Conservation (phyloP, 2,329 filamentous ascomycete genomes). For the Clarireedia monteithiana region DNA sequence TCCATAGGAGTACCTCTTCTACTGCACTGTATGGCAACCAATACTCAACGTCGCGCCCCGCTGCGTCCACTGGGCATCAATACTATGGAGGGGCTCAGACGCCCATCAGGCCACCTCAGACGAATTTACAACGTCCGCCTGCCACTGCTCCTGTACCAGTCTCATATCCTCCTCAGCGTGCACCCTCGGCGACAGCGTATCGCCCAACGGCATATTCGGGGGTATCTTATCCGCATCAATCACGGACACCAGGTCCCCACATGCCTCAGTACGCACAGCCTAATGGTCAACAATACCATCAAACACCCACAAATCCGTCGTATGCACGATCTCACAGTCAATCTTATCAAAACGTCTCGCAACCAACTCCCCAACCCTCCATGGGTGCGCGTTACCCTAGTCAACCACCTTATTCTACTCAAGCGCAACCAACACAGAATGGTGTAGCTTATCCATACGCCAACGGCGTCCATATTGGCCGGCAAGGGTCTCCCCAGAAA, state of each 20-base stretch:
- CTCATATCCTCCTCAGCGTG: conserved; percentile 16
- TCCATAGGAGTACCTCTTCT: conserved; percentile 21
- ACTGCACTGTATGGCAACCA: conserved; percentile 28
- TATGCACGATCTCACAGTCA: conserved; percentile 22
- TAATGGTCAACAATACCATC: conserved; percentile 17
- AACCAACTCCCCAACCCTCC: conserved; percentile 17
- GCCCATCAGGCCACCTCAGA: conserved; percentile 23
- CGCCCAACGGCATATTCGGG: conserved; percentile 23
- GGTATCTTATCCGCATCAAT: conserved; percentile 26
- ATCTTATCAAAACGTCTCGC: conserved; percentile 20
- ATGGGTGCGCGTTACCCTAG: conserved; percentile 23
- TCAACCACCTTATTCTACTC: conserved; percentile 22
- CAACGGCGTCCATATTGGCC: conserved; percentile 18
- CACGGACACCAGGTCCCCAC: conserved; percentile 20
- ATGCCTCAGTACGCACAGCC: conserved; percentile 20
- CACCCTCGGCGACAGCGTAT: conserved; percentile 22
- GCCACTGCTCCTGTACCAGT: conserved; percentile 24
- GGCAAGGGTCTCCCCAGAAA: conserved; percentile 27
- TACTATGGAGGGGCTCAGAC: conserved; percentile 18
- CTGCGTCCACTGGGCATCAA: conserved; percentile 6
- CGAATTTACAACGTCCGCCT: conserved; percentile 23
- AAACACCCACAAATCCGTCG: conserved; percentile 12
- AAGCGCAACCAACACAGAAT: conserved; percentile 22
- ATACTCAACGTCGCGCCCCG: conserved; percentile 23
- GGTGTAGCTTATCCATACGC: conserved; percentile 23